Evolutionary conservation across 768 basidiomycete species (phyloP).

Genomic region (Mrakia frigida): DNA sequence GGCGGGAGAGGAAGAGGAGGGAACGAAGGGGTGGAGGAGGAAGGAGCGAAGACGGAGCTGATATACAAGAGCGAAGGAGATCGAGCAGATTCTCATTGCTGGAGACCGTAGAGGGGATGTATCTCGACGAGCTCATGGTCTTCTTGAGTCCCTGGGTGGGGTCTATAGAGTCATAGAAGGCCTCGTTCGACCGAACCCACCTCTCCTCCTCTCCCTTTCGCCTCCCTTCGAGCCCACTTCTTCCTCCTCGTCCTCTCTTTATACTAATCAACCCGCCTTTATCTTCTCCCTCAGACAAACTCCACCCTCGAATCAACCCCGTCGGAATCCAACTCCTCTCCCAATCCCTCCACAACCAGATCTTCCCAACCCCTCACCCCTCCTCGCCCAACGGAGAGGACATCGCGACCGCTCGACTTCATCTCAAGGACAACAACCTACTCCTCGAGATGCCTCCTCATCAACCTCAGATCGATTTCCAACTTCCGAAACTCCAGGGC

Average conservation of each 20-base stretch:
- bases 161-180: neutral
- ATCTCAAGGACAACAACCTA: slow-evolving; percentile 74
- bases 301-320: slow-evolving; percentile 56
- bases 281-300: neutral
- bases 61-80: no score
- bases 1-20: no score
- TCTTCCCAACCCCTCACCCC: slow-evolving; percentile 57
- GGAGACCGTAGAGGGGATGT: no score
- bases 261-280: neutral
- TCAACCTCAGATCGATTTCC: slow-evolving; percentile 71
- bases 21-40: no score
- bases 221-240: neutral
- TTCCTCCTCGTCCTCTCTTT: neutral
- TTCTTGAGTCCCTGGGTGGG: no score
- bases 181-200: neutral
- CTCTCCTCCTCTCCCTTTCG: neutral
- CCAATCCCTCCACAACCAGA: slow-evolving; percentile 68
- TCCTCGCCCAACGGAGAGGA: slow-evolving; percentile 58
- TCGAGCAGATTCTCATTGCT: no score
- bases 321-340: slow-evolving; percentile 92
- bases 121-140: neutral
- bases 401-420: slow-evolving; percentile 70
- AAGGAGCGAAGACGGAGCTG: no score
- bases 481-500: slow-evolving; percentile 79
- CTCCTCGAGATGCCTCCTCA: slow-evolving; percentile 64